These are phyloP conservation scores for Neurospora sp. DNA, from an alignment of 495 filamentous ascomycete species.

Conservation along the genomic window DNA sequence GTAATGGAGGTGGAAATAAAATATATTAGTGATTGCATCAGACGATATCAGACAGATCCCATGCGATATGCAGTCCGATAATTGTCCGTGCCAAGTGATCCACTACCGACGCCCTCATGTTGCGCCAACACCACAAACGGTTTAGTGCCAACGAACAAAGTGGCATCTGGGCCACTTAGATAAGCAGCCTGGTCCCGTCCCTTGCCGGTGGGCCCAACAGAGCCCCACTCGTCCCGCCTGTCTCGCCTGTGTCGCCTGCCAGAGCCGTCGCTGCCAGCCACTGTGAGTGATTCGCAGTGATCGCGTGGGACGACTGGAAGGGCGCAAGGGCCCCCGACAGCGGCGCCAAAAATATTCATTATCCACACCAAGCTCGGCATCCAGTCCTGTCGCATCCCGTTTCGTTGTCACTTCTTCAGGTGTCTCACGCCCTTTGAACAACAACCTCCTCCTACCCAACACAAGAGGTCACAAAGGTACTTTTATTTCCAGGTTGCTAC, in stretches of 20 bases:
- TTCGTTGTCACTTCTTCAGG: background rate
- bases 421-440: background rate
- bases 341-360: background rate
- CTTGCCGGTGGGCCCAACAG: background rate
- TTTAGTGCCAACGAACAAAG: background rate
- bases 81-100: background rate
- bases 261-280: too few species aligned
- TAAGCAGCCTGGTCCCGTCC: background rate
- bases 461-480: background rate
- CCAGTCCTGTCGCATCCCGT: background rate
- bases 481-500: background rate
- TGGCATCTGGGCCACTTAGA: background rate
- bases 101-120: background rate
- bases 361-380: background rate
- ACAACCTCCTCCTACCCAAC: background rate
- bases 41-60: background rate
- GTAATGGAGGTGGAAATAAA: background rate
- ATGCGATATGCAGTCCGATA: background rate
- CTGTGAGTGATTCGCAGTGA: too few species aligned
- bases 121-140: background rate
- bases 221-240: background rate
- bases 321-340: background rate
- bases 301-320: background rate
- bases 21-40: background rate
- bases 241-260: too few species aligned